Conservation (phyloP, 2,329 filamentous ascomycete species). For the Allantophomopsis cytisporea region DNA sequence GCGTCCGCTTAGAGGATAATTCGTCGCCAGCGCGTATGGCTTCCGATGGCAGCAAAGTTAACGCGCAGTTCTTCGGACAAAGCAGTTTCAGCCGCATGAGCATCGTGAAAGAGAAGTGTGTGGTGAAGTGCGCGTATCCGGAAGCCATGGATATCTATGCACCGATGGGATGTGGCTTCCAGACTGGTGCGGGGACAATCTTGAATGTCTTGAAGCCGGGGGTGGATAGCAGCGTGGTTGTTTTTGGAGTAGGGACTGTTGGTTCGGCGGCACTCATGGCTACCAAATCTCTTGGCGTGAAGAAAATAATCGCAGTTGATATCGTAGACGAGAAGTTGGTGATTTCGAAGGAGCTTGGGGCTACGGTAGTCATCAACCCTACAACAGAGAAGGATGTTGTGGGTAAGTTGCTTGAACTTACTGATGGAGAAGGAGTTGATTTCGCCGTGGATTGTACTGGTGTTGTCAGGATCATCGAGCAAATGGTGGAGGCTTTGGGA, state of each 20-base stretch:
- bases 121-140: slow-evolving; percentile 10
- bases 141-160: slow-evolving; percentile 19
- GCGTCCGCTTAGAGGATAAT: slow-evolving; percentile 5
- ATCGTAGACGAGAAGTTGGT: slow-evolving; percentile 25
- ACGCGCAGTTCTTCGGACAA: slow-evolving; percentile 17
- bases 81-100: slow-evolving; percentile 13
- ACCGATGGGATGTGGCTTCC: slow-evolving; percentile 25
- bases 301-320: slow-evolving; percentile 29
- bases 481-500: slow-evolving; percentile 16
- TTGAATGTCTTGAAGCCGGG: slow-evolving; percentile 19
- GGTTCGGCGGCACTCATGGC: slow-evolving; percentile 24
- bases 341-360: slow-evolving; percentile 27
- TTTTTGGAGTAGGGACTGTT: slow-evolving; percentile 24
- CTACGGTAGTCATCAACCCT: slow-evolving; percentile 25
- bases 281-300: slow-evolving; percentile 15
- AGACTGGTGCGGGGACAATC: slow-evolving; percentile 25
- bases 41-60: slow-evolving; percentile 5
- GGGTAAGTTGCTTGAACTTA: slow-evolving; percentile 11
- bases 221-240: slow-evolving; percentile 15
- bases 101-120: slow-evolving; percentile 10
- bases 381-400: slow-evolving; percentile 15
- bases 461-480: slow-evolving; percentile 13
- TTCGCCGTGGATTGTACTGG: slow-evolving; percentile 20
- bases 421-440: slow-evolving; percentile 15
- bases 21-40: slow-evolving; percentile 5